phyloP scores from a whole-genome alignment of 805 yeast genomes.

The Diddensiella caesifluorescens region DNA sequence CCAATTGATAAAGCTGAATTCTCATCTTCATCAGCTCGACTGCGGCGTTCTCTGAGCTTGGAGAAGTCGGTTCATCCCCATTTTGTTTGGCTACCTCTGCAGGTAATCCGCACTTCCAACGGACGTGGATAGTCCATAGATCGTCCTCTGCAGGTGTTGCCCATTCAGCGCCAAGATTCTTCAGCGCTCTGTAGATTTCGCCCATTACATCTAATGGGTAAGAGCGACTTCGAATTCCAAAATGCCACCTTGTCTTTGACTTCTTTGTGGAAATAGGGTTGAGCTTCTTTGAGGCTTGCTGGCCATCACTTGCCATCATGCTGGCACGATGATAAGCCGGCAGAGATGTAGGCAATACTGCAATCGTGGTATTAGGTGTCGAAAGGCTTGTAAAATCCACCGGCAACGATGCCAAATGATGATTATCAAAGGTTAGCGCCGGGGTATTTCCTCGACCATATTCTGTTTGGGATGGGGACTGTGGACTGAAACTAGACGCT shows the following conservation, averaged over 20 bases:
- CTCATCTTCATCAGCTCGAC: slow-evolving; percentile 89
- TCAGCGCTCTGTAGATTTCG: slow-evolving; percentile 89
- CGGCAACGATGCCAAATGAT: slow-evolving; percentile 33
- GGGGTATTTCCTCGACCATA: slow-evolving; percentile 32
- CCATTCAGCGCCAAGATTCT: slow-evolving; percentile 96
- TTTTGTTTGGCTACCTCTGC: neutral
- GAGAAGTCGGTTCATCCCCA: neutral
- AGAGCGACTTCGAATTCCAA: slow-evolving; percentile 92
- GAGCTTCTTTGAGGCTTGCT: slow-evolving; percentile 39
- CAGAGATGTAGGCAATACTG: slow-evolving; percentile 86
- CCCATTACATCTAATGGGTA: slow-evolving; percentile 99
- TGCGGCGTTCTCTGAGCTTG: slow-evolving; percentile 15
- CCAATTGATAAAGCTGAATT: slow-evolving; percentile 90
- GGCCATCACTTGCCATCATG: slow-evolving; percentile 59
- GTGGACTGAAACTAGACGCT: slow-evolving; percentile 6
- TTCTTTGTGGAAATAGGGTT: slow-evolving; percentile 59
- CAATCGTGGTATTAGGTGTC: slow-evolving; percentile 74
- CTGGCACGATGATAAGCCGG: slow-evolving; percentile 93
- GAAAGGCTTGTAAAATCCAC: slow-evolving; percentile 25
- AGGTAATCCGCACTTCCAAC: slow-evolving; percentile 66
- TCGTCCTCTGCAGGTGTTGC: slow-evolving; percentile 91
- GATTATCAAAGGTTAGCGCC: slow-evolving; percentile 35
- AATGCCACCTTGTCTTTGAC: slow-evolving; percentile 96
- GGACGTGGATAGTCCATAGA: slow-evolving; percentile 89
- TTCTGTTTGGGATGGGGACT: slow-evolving; percentile 7